Percentiles rank a stretch among this genome's conserved stretches.
Evolutionary conservation across 345 rosid genomes (phyloP).

Genomic region (Draba incana): DNA sequence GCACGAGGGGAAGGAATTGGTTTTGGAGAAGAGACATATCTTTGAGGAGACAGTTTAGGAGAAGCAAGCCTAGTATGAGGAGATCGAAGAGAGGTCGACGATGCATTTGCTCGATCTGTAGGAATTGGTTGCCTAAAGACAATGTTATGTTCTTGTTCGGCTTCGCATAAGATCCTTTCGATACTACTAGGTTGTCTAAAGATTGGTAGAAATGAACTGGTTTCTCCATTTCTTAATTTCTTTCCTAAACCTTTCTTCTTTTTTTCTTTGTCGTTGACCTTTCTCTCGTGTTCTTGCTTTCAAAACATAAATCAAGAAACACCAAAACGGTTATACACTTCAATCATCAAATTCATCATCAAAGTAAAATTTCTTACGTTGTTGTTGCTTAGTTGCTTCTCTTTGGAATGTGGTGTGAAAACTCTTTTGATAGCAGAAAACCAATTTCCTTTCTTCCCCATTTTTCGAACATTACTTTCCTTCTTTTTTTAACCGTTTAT

Average conservation of each 20-base stretch:
- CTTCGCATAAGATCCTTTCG: constrained; percentile 90
- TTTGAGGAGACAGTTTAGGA: constrained; percentile 53
- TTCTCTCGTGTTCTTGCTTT: constrained; percentile 61
- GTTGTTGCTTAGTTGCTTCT: constrained; percentile 55
- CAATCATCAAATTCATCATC: not conserved
- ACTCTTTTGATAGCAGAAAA: constrained; percentile 90
- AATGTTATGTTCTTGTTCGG: constrained; percentile 80
- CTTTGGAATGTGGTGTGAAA: constrained; percentile 70
- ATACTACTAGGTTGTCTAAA: constrained; percentile 90
- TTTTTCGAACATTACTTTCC: constrained; percentile 65
- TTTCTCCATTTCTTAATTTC: constrained; percentile 64
- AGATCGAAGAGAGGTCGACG: constrained; percentile 46
- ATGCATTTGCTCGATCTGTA: constrained; percentile 43
- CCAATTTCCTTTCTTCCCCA: constrained; percentile 98
- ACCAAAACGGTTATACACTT: constrained; percentile 11
- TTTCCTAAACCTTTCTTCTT: constrained; percentile 73
- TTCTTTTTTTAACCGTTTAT: constrained; percentile 34
- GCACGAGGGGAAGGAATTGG: constrained; percentile 35
- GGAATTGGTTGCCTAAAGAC: constrained; percentile 75
- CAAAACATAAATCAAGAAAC: constrained; percentile 23
- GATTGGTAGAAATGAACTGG: constrained; percentile 77
- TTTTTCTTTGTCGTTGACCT: constrained; percentile 65
- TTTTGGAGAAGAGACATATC: constrained; percentile 50
- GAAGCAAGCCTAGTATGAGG: constrained; percentile 49
- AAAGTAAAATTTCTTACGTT: constrained; percentile 53